Conservation (phyloP, 768 basidiomycete species). For the Suillus hirtellus region DNA sequence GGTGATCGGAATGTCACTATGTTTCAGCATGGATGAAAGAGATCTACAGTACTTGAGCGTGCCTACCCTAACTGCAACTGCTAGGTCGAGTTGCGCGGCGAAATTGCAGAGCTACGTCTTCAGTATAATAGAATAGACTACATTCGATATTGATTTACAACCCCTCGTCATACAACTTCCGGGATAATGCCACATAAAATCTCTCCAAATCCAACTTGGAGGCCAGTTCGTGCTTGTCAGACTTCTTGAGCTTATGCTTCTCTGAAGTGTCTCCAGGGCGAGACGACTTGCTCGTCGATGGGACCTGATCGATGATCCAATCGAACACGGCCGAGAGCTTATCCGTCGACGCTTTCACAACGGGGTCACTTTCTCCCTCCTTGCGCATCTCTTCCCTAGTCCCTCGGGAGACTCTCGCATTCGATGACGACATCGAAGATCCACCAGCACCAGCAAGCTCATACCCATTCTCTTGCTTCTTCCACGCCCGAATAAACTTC, state of each 20-base stretch:
- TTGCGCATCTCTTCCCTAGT: conserved; percentile 25
- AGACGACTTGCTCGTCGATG: conserved; percentile 28
- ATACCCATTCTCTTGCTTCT: conserved; percentile 48
- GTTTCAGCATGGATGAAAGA: neutral
- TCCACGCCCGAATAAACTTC: conserved; percentile 61
- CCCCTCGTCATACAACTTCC: conserved; percentile 93
- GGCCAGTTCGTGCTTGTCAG: conserved; percentile 50
- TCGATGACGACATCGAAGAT: conserved; percentile 8
- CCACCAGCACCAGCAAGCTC: conserved; percentile 27
- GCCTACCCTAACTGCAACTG: neutral
- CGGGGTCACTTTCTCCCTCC: conserved; percentile 47
- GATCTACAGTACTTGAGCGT: neutral
- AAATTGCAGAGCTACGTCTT: conserved; percentile 2
- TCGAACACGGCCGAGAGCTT: conserved; percentile 75
- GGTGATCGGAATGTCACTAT: conserved; percentile 4
- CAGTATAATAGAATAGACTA: neutral
- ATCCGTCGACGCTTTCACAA: conserved; percentile 67
- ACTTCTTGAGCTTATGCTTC: conserved; percentile 24
- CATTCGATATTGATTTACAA: conserved; percentile 45
- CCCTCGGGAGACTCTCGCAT: conserved; percentile 13
- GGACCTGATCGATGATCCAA: conserved; percentile 76
- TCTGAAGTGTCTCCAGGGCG: conserved; percentile 21
- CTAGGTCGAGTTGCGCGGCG: neutral
- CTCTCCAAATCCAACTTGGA: conserved; percentile 79
- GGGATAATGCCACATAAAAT: conserved; percentile 86